Base-by-base conservation (phyloP, 208 protist species). In the Endotrypanum monterogeii region DNA sequence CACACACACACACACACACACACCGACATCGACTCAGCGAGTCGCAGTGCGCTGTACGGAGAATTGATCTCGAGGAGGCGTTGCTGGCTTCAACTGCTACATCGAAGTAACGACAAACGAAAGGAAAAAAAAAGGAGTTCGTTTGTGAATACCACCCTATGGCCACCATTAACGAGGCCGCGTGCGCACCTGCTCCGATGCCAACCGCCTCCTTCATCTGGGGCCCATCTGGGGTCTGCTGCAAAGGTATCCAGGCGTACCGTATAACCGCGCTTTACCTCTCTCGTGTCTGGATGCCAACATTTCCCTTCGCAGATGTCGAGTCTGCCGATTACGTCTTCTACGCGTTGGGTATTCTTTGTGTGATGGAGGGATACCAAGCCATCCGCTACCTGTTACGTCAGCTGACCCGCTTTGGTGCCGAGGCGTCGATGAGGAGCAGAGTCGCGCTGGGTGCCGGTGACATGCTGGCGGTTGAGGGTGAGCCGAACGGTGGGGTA, bases 321-420 rank as follows among this genome's bases (percentile, higher is more conserved):
- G 74, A 79, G 52, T 79, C 67, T 1, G 74, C 74, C 46, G 51
- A 63, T 39, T 79, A 73, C 48, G 67, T 79, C 11, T 61, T 73
- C 48, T n/a, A 56, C 12, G 50, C 73, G 37, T 67, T 51, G 48
- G 65, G 48, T 4, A 39, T 48, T 0, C 58, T 79, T 7, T 60
- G 51, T 30, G 67, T 70, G 37, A 79, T 79, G 74, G 74, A 79
- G 48, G 41, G 74, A 37, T 79, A 63, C 52, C 68, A 79, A 28
- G 74, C 74, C 14, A 50, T 54, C 28, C 55, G 74, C 51, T 79
- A 73, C 67, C 61, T 61, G 9, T 23, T 79, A 37, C 57, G 74
- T 2, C 74, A 79, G 67, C 74, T 79, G 50, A 56, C 18, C 20
- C 74, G 74, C 41, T 79, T 79, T 41, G 71, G 71, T 20, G 35